Base-by-base conservation (phyloP, 805 yeast genomes). In the Maudiozyma pseudohumilis region DNA sequence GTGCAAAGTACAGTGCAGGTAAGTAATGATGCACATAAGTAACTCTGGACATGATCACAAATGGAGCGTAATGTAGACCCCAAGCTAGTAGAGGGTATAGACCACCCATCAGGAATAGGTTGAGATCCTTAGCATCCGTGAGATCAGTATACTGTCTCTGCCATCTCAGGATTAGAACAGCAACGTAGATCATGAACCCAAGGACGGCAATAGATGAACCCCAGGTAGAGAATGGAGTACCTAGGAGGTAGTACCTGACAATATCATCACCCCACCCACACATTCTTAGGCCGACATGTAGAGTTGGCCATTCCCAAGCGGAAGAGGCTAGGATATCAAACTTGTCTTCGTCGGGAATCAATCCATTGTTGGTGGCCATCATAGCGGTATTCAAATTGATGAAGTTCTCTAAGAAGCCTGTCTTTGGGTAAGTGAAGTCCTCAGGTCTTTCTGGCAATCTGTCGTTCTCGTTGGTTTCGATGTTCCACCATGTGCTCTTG, bases 311-410 rank as follows among this genome's bases (percentile, higher is more conserved):
- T 66, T 83, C 82, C 94, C 94, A 83, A 61, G 83, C 83, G 36
- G 72, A 61, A 12, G 92, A 81, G 4, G 87, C 76, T 42, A 83
- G 64, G 41, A 70, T 72, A 56, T 83, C 94, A 43, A 66, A 72
- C 52, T 81, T 82, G 47, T 83, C 92, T 3, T 70, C 59, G 50
- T 81, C 92, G 18, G 92, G 88, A 37, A 83, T 69, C 54, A 83
- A 69, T 1, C 88, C 94, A 51, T 82, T 83, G 57, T 83, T 83
- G n/a, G 89, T 79, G n/a, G 89, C 86, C 92, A 82, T 81, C 92
- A 82, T 83, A 2, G 89, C 94, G 52, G 78, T 68, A 55, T 83
- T 83, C 51, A 83, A 64, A 54, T 79, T 80, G 38, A 83, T 59
- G 44, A 83, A 83, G 59, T 81, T 88, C 48, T 79, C 79, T 63